Evolutionary conservation across 805 yeast genomes (phyloP).

Genomic region (Kuraishia piskuri): DNA sequence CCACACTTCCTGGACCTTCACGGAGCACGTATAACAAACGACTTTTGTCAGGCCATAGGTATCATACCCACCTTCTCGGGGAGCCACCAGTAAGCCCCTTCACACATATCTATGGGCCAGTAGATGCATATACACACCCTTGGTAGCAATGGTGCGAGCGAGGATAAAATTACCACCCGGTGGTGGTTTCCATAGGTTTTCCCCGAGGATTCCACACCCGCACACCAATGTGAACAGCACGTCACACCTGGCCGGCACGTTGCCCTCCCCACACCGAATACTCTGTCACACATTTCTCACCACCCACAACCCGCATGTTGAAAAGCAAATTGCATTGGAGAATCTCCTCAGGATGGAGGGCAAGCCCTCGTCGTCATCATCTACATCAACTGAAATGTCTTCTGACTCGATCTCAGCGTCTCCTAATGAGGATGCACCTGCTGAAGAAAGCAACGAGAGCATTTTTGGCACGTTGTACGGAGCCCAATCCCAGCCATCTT

Average conservation of each 20-base stretch:
- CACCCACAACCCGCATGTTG: not conserved
- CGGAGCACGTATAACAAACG: too few species aligned
- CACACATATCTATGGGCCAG: too few species aligned
- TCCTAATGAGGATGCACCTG: not conserved
- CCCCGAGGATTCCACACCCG: not conserved
- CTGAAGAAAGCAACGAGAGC: not conserved
- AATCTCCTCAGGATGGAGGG: not conserved
- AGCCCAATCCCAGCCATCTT: not conserved
- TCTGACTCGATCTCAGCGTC: not conserved
- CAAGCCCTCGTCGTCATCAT: too few species aligned
- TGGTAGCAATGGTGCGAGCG: not conserved
- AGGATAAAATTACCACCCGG: not conserved
- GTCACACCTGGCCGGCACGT: not conserved
- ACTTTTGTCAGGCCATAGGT: too few species aligned
- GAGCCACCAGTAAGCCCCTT: too few species aligned
- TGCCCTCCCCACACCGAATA: not conserved
- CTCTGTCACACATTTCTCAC: not conserved
- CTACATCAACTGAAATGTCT: too few species aligned
- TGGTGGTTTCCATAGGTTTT: not conserved
- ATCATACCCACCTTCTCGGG: too few species aligned
- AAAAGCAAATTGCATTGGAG: not conserved
- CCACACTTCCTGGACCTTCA: too few species aligned
- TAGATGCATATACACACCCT: not conserved
- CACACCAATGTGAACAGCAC: not conserved
- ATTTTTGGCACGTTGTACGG: not conserved